phyloP scores from a whole-genome alignment of 1,284 basidiomycete genomes.

The Meira nashicola region DNA sequence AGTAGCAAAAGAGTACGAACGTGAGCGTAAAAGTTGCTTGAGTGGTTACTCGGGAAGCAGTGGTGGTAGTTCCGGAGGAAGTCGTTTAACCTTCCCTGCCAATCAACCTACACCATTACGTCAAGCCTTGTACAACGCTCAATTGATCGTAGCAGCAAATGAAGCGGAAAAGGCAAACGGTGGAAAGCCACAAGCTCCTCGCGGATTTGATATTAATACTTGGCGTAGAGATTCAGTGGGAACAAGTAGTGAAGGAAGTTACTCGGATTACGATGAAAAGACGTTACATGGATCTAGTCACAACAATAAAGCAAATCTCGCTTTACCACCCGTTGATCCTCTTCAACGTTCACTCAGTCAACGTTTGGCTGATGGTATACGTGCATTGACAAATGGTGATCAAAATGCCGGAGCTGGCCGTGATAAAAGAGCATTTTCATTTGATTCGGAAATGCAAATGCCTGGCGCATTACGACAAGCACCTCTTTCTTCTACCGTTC shows the following conservation, averaged over 20 bases:
- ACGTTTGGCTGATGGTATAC: conserved; percentile 21
- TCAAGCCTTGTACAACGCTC: conserved; percentile 4
- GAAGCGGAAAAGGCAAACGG: background rate
- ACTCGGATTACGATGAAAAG: conserved; percentile 15
- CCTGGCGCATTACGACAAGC: conserved; percentile 16
- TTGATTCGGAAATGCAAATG: conserved; percentile 14
- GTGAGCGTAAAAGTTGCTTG: conserved; percentile 18
- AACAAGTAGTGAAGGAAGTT: conserved; percentile 17
- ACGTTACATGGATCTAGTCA: conserved; percentile 11
- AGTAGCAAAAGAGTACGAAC: conserved; percentile 27
- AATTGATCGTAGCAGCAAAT: conserved; percentile 10
- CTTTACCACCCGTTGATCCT: background rate
- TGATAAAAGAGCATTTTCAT: conserved; percentile 17
- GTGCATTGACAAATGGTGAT: conserved; percentile 1
- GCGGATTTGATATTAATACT: conserved; percentile 6
- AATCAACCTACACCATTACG: background rate
- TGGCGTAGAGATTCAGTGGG: conserved; percentile 11
- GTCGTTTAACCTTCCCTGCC: background rate
- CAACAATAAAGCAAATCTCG: conserved; percentile 8
- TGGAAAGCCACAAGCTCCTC: background rate
- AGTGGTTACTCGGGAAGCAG: conserved; percentile 6
- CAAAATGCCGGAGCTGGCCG: background rate
- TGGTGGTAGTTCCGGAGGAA: conserved; percentile 5
- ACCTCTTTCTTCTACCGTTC: conserved; percentile 7
- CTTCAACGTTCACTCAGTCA: conserved; percentile 23